These are phyloP conservation scores for Omphalotus olearius DNA, from an alignment of 1,284 basidiomycete species.

Conservation along the genomic window DNA sequence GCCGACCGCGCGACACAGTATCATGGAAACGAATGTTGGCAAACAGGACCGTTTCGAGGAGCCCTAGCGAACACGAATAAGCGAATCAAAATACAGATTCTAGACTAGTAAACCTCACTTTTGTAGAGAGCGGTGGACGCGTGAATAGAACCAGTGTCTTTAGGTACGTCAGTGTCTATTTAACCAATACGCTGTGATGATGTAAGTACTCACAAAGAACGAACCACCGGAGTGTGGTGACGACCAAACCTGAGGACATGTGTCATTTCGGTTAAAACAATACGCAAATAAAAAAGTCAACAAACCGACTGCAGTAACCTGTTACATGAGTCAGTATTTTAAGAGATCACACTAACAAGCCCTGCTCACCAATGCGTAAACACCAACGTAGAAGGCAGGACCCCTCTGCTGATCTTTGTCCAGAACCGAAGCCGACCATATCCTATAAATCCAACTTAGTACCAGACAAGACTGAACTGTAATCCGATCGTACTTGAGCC, in stretches of 20 bases:
- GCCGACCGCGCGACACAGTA: slow-evolving; percentile 81
- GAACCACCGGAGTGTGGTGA: slow-evolving; percentile 66
- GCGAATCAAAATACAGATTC: neutral
- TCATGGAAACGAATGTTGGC: slow-evolving; percentile 94
- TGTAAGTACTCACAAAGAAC: slow-evolving; percentile 60
- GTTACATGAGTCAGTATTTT: neutral
- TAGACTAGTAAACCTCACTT: slow-evolving; percentile 35
- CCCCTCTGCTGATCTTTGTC: slow-evolving; percentile 33
- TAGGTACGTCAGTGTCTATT: slow-evolving; percentile 8
- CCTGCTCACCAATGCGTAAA: slow-evolving; percentile 64
- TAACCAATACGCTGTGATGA: neutral
- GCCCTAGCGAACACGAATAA: slow-evolving; percentile 28
- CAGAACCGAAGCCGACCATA: slow-evolving; percentile 58
- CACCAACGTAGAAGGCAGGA: slow-evolving; percentile 68
- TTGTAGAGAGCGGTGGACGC: slow-evolving; percentile 72
- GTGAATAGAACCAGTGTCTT: slow-evolving; percentile 65
- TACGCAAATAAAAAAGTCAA: neutral
- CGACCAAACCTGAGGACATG: slow-evolving; percentile 45
- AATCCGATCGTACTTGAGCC: slow-evolving; percentile 57
- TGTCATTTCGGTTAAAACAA: neutral
- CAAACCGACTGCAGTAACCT: slow-evolving; percentile 37
- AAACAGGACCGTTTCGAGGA: slow-evolving; percentile 85
- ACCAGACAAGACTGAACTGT: slow-evolving; percentile 6
- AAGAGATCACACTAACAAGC: neutral
- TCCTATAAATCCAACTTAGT: slow-evolving; percentile 30